These are phyloP conservation scores for Fusarium staphyleae DNA, from an alignment of 2,329 filamentous ascomycete species.

Conservation along the genomic window DNA sequence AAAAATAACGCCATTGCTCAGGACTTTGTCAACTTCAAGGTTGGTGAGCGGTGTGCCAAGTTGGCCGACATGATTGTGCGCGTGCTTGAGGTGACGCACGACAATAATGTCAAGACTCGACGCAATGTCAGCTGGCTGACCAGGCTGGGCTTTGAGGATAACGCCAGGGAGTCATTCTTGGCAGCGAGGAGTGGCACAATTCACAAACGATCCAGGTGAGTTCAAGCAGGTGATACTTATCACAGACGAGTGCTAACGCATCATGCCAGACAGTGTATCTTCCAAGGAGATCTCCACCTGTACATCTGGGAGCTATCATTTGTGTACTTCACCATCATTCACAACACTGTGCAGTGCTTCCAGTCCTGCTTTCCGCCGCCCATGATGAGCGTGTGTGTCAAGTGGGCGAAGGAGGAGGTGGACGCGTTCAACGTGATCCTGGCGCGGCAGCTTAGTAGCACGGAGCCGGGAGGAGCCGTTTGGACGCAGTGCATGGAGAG, in stretches of 20 bases:
- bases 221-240: neutral
- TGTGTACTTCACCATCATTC: conserved; percentile 93
- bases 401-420: conserved; percentile 96
- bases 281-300: conserved; percentile 88
- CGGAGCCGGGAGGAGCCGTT: conserved; percentile 75
- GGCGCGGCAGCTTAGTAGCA: conserved; percentile 83
- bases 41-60: conserved; percentile 81
- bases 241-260: conserved; percentile 15
- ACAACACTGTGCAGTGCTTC: conserved; percentile 90
- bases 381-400: conserved; percentile 93
- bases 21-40: conserved; percentile 90
- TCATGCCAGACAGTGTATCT: conserved; percentile 79
- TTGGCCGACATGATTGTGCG: conserved; percentile 79
- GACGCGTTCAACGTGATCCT: conserved; percentile 89
- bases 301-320: conserved; percentile 97
- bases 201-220: conserved; percentile 79
- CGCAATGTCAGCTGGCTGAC: conserved; percentile 85
- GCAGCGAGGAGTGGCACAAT: conserved; percentile 79
- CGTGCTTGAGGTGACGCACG: conserved; percentile 79
- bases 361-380: conserved; percentile 84
- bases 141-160: conserved; percentile 87
- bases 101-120: conserved; percentile 78
- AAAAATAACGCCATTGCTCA: conserved; percentile 88
- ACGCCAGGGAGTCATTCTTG: conserved; percentile 86
- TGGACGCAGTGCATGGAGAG: conserved; percentile 86